Conservation (phyloP, 352 stramenopile species). For the Pythium monospermum region DNA sequence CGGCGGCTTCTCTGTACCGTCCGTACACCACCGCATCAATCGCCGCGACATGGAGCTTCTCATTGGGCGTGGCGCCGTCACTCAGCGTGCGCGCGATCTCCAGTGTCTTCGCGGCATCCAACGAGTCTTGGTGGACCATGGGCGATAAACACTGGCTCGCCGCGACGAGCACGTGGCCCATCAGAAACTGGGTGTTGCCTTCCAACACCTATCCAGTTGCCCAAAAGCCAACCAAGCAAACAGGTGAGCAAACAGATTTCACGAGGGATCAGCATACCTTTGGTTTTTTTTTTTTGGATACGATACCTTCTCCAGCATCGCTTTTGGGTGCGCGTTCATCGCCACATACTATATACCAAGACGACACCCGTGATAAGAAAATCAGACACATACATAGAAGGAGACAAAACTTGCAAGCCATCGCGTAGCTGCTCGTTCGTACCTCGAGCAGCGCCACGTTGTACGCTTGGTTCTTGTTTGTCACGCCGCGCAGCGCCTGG, state of each 20-base stretch:
- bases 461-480: conserved; percentile 68
- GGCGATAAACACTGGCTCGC: conserved; percentile 65
- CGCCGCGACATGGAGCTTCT: conserved; percentile 73
- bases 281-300: too few relatives aligned
- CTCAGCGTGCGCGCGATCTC: conserved; percentile 28
- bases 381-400: not conserved
- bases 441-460: conserved; percentile 60
- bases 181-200: conserved; percentile 62
- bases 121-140: conserved; percentile 55
- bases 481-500: conserved; percentile 44
- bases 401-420: conserved; percentile 10
- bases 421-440: not conserved
- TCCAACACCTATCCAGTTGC: conserved; percentile 31
- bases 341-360: conserved; percentile 47
- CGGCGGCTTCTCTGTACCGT: conserved; percentile 57
- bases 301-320: conserved; percentile 63
- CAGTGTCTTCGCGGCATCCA: conserved; percentile 41
- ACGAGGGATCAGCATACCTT: too few relatives aligned
- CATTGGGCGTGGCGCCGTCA: conserved; percentile 23
- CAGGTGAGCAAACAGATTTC: not conserved
- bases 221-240: not conserved
- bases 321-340: conserved; percentile 77
- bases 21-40: conserved; percentile 66
- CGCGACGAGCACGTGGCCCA: conserved; percentile 80
- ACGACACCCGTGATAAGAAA: not conserved